Evolutionary conservation across 2,329 filamentous ascomycete genomes (phyloP), one percentile per base, ranked within the genome.

Genomic region (Aspergillus novoparasiticus): DNA sequence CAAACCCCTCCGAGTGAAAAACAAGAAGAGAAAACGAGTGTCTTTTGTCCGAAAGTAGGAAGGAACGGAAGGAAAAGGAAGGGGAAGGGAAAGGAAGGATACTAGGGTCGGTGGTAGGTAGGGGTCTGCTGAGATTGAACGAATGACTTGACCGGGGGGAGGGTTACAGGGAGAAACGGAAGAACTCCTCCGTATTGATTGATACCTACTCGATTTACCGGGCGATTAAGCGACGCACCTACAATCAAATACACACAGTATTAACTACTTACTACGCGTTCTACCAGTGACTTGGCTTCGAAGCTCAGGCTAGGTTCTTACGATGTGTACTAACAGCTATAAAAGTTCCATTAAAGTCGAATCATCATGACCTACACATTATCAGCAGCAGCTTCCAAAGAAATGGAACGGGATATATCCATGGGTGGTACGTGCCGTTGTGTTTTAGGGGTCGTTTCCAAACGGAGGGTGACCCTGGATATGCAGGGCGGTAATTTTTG

Each of bases 381-480:
- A 34, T 54, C 2, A 8, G 5, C 12, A 16, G 6, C n/a, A 39
- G 32, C 21, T 55, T 55, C 32, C 51, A 34, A 54, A 14, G 16
- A 21, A 28, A 55, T 19, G 32, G 51, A 54, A 23, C 32, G 30
- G 32, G 11, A 36, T 41, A 62, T 34, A 21, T 28, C 51, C 51
- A 55, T 55, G 34, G 51, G 26, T 39, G 21, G 51, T 55, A 39
- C 51, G 32, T 55, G 41, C 51, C 51, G 51, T 28, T 61, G 12
- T 53, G 45, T 36, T 54, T 39, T 16, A 19, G n/a, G 58, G 58
- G 36, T 59, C 30, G 57, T 65, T 65, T 58, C 62, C 63, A 59
- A 60, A 67, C 65, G 63, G 66, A 51, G 50, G 39, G 30, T 59
- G 55, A 67, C 65, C 65, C 51, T 67, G 66, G 61, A 60, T 65